phyloP scores from a whole-genome alignment of 2,329 filamentous ascomycete genomes.

The Dactylella cylindrospora region DNA sequence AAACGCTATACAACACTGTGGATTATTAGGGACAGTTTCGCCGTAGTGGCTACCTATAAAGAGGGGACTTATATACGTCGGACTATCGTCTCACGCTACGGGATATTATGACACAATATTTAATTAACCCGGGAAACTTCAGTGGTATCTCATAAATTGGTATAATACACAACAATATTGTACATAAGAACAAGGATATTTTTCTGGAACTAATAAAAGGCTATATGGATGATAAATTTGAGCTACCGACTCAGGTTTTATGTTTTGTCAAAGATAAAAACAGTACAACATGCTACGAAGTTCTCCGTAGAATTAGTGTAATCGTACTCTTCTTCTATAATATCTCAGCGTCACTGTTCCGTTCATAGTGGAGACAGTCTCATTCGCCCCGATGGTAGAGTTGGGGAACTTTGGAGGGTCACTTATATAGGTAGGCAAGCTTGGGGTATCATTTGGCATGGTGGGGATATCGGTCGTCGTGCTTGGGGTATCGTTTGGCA shows the following conservation, averaged over 20 bases:
- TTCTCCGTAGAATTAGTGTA: too few relatives aligned
- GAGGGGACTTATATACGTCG: too few relatives aligned
- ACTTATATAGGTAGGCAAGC: background rate
- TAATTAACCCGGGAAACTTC: too few relatives aligned
- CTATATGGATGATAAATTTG: background rate
- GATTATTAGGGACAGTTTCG: too few relatives aligned
- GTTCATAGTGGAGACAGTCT: conserved; percentile 3
- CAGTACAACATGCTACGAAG: too few relatives aligned
- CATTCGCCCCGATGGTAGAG: conserved; percentile 9
- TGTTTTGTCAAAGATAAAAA: too few relatives aligned
- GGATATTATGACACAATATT: too few relatives aligned
- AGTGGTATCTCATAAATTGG: too few relatives aligned
- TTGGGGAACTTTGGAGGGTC: conserved; percentile 12
- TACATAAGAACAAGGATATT: background rate
- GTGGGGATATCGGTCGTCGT: background rate
- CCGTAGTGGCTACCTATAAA: too few relatives aligned
- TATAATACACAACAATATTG: background rate
- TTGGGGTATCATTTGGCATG: background rate
- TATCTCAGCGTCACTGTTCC: background rate
- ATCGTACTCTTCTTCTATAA: too few relatives aligned
- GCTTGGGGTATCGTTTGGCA: background rate
- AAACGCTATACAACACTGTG: too few relatives aligned
- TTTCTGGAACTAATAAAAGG: background rate
- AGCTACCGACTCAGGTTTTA: background rate
- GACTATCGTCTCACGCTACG: too few relatives aligned